phyloP scores from a whole-genome alignment of 768 basidiomycete species.

The Kwoniella sp. region DNA sequence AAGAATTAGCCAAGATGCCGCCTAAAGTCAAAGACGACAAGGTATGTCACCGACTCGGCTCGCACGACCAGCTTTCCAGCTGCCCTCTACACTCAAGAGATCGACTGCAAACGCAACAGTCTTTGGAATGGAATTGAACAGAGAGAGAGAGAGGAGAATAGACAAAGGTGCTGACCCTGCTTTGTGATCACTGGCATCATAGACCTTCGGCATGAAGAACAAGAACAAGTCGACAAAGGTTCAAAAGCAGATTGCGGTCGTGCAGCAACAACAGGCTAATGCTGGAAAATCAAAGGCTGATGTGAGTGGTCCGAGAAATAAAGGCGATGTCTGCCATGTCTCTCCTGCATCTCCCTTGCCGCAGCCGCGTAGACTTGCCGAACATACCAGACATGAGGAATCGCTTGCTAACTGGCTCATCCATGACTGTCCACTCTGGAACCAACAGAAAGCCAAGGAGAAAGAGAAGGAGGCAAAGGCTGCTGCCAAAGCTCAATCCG shows the following conservation, averaged over 20 bases:
- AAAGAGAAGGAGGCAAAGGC: conserved; percentile 64
- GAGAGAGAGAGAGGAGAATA: too few species aligned
- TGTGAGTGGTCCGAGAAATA: conserved; percentile 27
- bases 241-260: conserved; percentile 75
- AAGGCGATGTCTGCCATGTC: too few species aligned
- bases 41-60: conserved; percentile 18
- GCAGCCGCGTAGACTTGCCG: too few species aligned
- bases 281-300: conserved; percentile 77
- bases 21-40: conserved; percentile 52
- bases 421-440: too few species aligned
- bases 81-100: too few species aligned
- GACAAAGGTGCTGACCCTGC: neutral
- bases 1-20: conserved; percentile 38
- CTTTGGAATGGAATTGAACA: too few species aligned
- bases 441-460: conserved; percentile 69
- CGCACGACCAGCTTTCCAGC: neutral
- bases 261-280: conserved; percentile 73
- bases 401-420: neutral
- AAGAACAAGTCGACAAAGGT: conserved; percentile 80
- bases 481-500: conserved; percentile 47
- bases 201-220: conserved; percentile 60
- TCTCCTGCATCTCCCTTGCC: too few species aligned
- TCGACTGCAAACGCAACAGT: too few species aligned
- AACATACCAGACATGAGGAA: too few species aligned
- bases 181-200: conserved; percentile 1